Base-by-base conservation (phyloP, 345 rosid species). In the Salix purpurea region DNA sequence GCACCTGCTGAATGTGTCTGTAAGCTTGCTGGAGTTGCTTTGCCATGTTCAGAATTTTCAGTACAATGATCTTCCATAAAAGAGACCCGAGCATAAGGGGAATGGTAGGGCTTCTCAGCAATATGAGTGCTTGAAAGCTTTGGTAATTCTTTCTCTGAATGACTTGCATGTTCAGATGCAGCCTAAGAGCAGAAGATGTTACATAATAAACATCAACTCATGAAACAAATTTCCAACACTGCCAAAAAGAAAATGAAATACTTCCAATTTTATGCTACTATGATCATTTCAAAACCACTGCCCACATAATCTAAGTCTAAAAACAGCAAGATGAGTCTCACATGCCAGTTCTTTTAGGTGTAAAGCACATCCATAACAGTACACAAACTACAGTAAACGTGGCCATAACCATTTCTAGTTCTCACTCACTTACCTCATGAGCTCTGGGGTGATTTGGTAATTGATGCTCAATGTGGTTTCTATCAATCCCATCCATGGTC, bases 51-150 rank as follows among this genome's bases (percentile, higher is more conserved):
- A 2, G 87, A 83, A 72, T 87, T 84, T 72, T 68, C 73, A 58
- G 89, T 89, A 70, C 86, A 78, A 66, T 93, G 89, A 80, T 91
- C 86, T 85, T 93, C 94, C 69, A 91, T 66, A 76, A 94, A 96
- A 82, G 97, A 93, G 78, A 85, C 83, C 18, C 92, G 88, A 79
- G 94, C 98, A 85, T 80, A 83, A 21, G 98, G 94, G 66, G 97
- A 88, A 77, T 82, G 86, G 85, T 88, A 87, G 74, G 91, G 85
- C 81, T 86, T 91, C 76, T 87, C 88, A 76, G 76, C 71, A 80
- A 62, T 69, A 69, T 58, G 65, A 23, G 76, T 78, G 69, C 78
- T 86, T 72, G 89, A 78, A 78, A 78, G 61, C 67, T 86, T 85
- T 68, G 84, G 83, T 42, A 80, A 70, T 78, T 87, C 90, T 66